Conservation (phyloP, 306 rosid species). For the Crotalaria pallida region DNA sequence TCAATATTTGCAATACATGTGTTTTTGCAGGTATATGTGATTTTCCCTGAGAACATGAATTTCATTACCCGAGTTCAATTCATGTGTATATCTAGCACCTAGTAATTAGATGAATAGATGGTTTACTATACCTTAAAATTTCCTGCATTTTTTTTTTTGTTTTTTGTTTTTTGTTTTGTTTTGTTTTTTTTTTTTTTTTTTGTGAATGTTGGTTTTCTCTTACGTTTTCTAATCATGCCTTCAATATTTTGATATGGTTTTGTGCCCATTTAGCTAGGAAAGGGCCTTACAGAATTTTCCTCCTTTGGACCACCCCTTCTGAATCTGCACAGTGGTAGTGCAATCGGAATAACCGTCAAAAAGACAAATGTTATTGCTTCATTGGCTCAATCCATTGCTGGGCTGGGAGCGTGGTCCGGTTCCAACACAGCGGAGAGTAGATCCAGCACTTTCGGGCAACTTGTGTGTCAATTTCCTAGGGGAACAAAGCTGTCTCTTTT, state of each 20-base stretch:
- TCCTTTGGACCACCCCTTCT: slow-evolving; percentile 78
- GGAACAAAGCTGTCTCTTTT: slow-evolving; percentile 68
- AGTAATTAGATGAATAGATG: neutral
- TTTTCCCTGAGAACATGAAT: neutral
- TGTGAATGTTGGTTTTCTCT: neutral
- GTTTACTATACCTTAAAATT: neutral
- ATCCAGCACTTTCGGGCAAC: slow-evolving; percentile 67
- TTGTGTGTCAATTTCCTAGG: slow-evolving; percentile 55
- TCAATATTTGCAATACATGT: neutral
- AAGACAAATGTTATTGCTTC: slow-evolving; percentile 70
- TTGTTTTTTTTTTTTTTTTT: slow-evolving; percentile 8
- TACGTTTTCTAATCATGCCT: neutral
- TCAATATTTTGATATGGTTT: slow-evolving; percentile 3
- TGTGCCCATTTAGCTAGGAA: slow-evolving; percentile 41
- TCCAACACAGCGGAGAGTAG: slow-evolving; percentile 33
- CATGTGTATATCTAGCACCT: neutral
- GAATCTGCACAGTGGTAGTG: slow-evolving; percentile 58
- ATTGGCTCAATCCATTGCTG: slow-evolving; percentile 64
- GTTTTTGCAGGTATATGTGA: neutral
- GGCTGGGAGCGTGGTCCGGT: slow-evolving; percentile 36
- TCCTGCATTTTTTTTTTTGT: neutral
- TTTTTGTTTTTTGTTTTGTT: neutral
- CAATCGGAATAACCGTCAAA: slow-evolving; percentile 66
- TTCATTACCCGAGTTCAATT: neutral
- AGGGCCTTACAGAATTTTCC: slow-evolving; percentile 64